Evolutionary conservation across 805 yeast species (phyloP), one percentile per base, ranked within the genome.

Genomic region (Myxozyma neotropica): DNA sequence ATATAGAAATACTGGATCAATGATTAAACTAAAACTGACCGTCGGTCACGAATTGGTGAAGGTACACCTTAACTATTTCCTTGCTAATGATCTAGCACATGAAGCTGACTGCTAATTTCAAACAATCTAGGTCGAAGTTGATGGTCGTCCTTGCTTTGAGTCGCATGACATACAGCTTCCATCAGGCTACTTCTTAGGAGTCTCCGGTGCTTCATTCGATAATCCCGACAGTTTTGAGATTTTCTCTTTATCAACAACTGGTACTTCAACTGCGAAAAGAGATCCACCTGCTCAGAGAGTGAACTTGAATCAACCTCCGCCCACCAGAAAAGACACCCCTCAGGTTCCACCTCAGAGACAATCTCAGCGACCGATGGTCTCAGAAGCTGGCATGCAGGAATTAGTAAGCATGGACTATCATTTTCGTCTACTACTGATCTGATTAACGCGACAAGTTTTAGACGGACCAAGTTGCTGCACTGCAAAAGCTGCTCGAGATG

Each of bases 71-170:
- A 38, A 2, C 21, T n/a, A 13, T 38, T 19, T 29, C 33, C 6
- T 29, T 2, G 43, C 17, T 35, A n/a, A 35, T 4, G 2, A 3
- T 35, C 3, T 35, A 3, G 5, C 5, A 35, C n/a, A 13, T 4
- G 38, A 35, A 4, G 4, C 5, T 2, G n/a, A 13, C 38, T 4
- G 33, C 33, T 38, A n/a, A 38, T n/a, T 19, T 2, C 21, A 17
- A 17, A 39, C 6, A 27, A 21, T 39, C 6, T 31, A 57, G 56
- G 76, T 76, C 6, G 74, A 72, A 49, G 72, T 75, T 43, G 75
- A 75, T 51, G 75, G 73, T 47, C 74, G 73, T 53, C 67, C 65
- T 45, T 76, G 79, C 35, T 75, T 76, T 55, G 63, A 66, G 46
- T 67, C 72, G 13, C 67, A 68, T 46, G 66, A 70, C 21, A 64